Evolutionary conservation across 192 early-diverging fungal species (phyloP).

Genomic region (Entomortierella parvispora): DNA sequence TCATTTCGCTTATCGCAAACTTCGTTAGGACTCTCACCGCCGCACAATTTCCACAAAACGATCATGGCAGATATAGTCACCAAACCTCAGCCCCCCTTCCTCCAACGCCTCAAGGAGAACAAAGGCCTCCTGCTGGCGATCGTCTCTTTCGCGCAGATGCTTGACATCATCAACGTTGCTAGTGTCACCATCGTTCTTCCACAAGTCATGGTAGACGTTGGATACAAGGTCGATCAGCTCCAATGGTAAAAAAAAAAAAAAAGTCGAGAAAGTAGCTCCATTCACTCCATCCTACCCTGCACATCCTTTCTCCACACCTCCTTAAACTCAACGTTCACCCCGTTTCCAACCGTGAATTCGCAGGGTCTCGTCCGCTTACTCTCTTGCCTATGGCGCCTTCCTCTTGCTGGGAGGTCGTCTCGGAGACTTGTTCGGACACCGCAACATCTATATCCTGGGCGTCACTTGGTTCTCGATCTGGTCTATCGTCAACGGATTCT

Average conservation of each 20-base stretch:
- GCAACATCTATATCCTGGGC: slow-evolving; percentile 8
- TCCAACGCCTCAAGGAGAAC: too few relatives aligned
- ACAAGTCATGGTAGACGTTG: background rate
- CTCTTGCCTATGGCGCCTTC: slow-evolving; percentile 23
- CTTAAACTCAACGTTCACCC: too few relatives aligned
- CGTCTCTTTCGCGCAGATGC: background rate
- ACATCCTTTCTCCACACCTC: too few relatives aligned
- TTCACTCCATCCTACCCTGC: background rate
- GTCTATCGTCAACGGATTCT: slow-evolving; percentile 9
- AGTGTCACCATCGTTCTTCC: background rate
- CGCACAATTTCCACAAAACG: too few relatives aligned
- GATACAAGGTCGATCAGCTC: background rate
- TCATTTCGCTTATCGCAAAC: too few relatives aligned
- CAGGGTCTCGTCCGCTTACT: slow-evolving; percentile 17
- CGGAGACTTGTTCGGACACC: slow-evolving; percentile 23
- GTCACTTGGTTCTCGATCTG: slow-evolving; percentile 6
- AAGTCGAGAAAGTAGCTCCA: too few relatives aligned
- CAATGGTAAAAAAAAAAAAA: slow-evolving; percentile 1
- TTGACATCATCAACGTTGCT: background rate
- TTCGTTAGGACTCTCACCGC: too few relatives aligned
- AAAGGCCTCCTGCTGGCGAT: too few relatives aligned
- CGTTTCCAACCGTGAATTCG: background rate
- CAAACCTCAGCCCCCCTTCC: too few relatives aligned
- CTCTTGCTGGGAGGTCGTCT: slow-evolving; percentile 11
- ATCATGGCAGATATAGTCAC: too few relatives aligned